These are phyloP conservation scores for Neurospora sp. DNA, from an alignment of 495 filamentous ascomycete species.

Conservation along the genomic window DNA sequence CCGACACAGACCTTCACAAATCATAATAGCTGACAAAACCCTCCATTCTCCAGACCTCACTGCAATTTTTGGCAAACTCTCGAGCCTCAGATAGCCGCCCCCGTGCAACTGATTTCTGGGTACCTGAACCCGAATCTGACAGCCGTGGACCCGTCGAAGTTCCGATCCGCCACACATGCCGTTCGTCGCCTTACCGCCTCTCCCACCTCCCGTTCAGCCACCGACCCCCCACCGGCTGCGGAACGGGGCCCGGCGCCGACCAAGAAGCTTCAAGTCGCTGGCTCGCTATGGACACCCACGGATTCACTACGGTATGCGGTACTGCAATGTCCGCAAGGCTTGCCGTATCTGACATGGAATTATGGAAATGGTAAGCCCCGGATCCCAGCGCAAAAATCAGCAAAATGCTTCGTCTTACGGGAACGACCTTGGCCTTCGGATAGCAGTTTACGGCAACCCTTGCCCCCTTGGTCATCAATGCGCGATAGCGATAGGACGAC, in stretches of 20 bases:
- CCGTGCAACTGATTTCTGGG: neutral
- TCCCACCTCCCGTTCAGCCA: neutral
- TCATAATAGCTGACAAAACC: neutral
- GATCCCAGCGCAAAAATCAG: neutral
- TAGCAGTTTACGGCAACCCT: neutral
- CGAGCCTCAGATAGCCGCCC: neutral
- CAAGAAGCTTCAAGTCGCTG: neutral
- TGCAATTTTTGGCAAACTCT: neutral
- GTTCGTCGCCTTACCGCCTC: neutral
- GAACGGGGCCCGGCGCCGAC: neutral
- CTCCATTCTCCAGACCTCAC: neutral
- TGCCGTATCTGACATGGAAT: neutral
- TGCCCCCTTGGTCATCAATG: neutral
- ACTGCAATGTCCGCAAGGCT: neutral
- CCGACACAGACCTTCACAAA: neutral
- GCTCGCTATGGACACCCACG: neutral
- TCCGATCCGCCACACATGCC: neutral
- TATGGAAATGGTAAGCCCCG: neutral
- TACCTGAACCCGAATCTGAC: neutral
- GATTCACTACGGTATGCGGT: neutral
- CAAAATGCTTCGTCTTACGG: neutral
- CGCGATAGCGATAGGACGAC: neutral
- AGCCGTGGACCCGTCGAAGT: neutral
- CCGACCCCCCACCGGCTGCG: neutral
- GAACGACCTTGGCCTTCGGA: neutral